phyloP scores from a whole-genome alignment of 1,284 basidiomycete species.

The Ceratobasidium sp. region DNA sequence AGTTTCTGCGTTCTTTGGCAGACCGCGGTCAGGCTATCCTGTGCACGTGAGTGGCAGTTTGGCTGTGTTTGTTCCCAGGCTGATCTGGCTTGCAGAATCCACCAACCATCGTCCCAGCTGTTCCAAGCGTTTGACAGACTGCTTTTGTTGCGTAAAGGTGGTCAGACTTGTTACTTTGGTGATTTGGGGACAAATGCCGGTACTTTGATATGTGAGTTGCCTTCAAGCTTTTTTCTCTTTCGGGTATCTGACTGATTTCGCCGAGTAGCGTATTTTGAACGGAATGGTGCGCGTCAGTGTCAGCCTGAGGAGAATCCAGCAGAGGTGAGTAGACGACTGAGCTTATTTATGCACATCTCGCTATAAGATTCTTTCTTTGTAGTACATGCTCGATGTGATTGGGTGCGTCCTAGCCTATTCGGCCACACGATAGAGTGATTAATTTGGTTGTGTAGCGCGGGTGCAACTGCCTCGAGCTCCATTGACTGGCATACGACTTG shows the following conservation, averaged over 20 bases:
- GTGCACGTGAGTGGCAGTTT: constrained; percentile 48
- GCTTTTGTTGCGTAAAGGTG: constrained; percentile 67
- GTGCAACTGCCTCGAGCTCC: constrained; percentile 33
- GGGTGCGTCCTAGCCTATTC: constrained; percentile 66
- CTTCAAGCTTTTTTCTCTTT: too few relatives aligned
- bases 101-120: constrained; percentile 63
- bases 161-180: constrained; percentile 81
- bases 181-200: constrained; percentile 41
- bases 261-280: constrained; percentile 72
- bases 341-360: constrained; percentile 59
- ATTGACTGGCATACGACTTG: constrained; percentile 40
- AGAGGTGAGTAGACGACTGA: constrained; percentile 43
- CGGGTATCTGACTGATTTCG: not conserved
- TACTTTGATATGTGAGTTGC: constrained; percentile 60
- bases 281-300: constrained; percentile 68
- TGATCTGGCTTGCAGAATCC: constrained; percentile 62
- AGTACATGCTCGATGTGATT: constrained; percentile 53
- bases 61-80: not conserved
- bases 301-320: constrained; percentile 58
- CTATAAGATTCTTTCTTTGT: too few relatives aligned
- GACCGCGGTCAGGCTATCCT: constrained; percentile 77
- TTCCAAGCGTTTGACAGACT: constrained; percentile 78
- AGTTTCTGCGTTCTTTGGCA: constrained; percentile 69
- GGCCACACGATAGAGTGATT: constrained; percentile 72
- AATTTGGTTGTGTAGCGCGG: constrained; percentile 8